Conservation (phyloP, 805 yeast genomes). For the Candida easanensis region DNA sequence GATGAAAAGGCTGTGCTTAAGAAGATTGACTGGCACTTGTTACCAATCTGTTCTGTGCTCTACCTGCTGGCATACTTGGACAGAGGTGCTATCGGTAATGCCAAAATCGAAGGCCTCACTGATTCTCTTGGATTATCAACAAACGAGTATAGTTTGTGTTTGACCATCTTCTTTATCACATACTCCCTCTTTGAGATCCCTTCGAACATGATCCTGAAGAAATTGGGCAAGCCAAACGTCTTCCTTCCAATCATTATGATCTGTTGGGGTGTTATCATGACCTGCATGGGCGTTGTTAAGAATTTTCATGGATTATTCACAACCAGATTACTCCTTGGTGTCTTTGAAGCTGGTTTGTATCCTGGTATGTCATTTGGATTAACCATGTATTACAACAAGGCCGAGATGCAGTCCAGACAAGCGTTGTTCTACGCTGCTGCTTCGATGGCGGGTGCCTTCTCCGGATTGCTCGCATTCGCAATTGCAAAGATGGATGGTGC, state of each 20-base stretch:
- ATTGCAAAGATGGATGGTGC: conserved; percentile 39
- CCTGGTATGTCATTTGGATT: conserved; percentile 47
- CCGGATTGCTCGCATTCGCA: conserved; percentile 52
- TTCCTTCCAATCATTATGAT: conserved; percentile 31
- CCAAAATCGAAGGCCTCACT: conserved; percentile 50
- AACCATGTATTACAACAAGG: conserved; percentile 44
- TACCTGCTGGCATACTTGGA: conserved; percentile 50
- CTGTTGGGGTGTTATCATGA: conserved; percentile 38
- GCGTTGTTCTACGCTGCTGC: conserved; percentile 26
- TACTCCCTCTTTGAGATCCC: conserved; percentile 39
- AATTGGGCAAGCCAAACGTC: conserved; percentile 35
- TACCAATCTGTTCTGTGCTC: conserved; percentile 17
- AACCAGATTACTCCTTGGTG: conserved; percentile 48
- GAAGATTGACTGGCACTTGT: conserved; percentile 16
- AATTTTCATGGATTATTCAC: conserved; percentile 42
- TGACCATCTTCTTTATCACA: conserved; percentile 45
- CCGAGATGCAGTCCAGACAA: conserved; percentile 46
- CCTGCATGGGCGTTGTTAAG: conserved; percentile 41
- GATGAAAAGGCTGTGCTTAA: conserved; percentile 8
- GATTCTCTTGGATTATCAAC: conserved; percentile 37
- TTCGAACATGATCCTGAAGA: conserved; percentile 36
- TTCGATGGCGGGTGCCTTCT: conserved; percentile 46
- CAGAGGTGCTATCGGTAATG: conserved; percentile 59
- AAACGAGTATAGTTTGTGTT: conserved; percentile 40
- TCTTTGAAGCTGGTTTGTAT: conserved; percentile 50